Evolutionary conservation across 805 yeast species (phyloP), one percentile per base, ranked within the genome.

Genomic region (Torulaspora gathmanii): DNA sequence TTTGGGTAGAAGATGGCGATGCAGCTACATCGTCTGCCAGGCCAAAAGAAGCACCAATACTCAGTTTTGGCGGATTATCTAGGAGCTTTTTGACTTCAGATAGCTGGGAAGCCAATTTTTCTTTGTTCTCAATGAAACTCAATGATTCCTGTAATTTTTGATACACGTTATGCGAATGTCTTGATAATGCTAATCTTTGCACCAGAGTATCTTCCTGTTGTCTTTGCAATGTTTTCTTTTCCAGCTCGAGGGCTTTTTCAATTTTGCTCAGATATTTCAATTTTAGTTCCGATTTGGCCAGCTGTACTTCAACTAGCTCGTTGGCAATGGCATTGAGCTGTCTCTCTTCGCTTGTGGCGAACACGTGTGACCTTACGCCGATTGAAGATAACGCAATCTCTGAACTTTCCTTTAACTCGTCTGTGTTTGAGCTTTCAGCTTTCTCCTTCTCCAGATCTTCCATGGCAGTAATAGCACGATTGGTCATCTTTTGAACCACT

Each of bases 401-500:
- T 0, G 85, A 78, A 2, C 86, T 86, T 45, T 82, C 84, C 56
- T 77, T 73, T 15, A 79, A 59, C 40, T 34, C 41, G 20, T 45
- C 39, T 12, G 31, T 28, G 4, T 10, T 5, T 15, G 37, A 39
- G 23, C 45, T 37, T 20, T 31, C 17, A 2, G 30, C 22, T 17
- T 36, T 27, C 37, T 42, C 43, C 26, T 40, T 44, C 22, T 48
- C 44, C 27, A 34, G 27, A 17, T 47, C 45, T 23, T 56, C 52
- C 30, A 48, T 36, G 20, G 49, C 45, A 19, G 37, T 48, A 5
- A 80, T 73, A 0, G 88, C 89, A 39, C 81, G 70, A 25, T 60
- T 67, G 6, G 95, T 83, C 27, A 95, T 95, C 9, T 90, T 88
- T 45, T 81, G 79, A 0, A 91, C 96, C 17, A 85, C 85, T 33